Conservation (phyloP, 352 stramenopile species). For the Phytophthora syringae region DNA sequence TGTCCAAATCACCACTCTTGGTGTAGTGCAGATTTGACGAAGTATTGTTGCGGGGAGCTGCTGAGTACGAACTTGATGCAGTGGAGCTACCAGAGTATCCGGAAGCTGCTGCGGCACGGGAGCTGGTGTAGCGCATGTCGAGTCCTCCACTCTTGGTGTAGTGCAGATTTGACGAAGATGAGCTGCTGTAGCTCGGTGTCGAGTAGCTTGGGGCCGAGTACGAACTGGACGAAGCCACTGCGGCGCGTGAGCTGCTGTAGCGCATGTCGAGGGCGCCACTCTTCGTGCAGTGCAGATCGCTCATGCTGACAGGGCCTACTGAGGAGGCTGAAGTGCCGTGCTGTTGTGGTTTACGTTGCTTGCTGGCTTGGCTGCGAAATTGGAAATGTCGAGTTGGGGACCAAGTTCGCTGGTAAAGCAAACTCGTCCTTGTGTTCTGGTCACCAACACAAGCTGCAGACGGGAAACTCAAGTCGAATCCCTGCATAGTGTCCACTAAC, state of each 20-base stretch:
- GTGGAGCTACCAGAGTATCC: constrained; percentile 6
- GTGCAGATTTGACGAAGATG: not conserved
- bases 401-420: not conserved
- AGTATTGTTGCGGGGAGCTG: too few species aligned
- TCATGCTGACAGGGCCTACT: not conserved
- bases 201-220: constrained; percentile 4
- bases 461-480: too few species aligned
- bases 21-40: constrained; percentile 37
- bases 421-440: not conserved
- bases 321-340: not conserved
- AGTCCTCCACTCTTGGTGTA: constrained; percentile 14
- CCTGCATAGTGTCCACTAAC: not conserved
- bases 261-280: constrained; percentile 34
- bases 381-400: not conserved
- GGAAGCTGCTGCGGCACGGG: constrained; percentile 3
- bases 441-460: not conserved
- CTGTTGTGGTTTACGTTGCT: not conserved
- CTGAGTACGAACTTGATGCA: too few species aligned
- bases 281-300: constrained; percentile 29
- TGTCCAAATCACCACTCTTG: constrained; percentile 30
- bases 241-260: constrained; percentile 26
- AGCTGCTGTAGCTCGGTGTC: not conserved
- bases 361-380: not conserved
- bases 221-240: not conserved
- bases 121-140: constrained; percentile 39